phyloP scores from a whole-genome alignment of 148 eudicot genomes.

The Cornus suecica region DNA sequence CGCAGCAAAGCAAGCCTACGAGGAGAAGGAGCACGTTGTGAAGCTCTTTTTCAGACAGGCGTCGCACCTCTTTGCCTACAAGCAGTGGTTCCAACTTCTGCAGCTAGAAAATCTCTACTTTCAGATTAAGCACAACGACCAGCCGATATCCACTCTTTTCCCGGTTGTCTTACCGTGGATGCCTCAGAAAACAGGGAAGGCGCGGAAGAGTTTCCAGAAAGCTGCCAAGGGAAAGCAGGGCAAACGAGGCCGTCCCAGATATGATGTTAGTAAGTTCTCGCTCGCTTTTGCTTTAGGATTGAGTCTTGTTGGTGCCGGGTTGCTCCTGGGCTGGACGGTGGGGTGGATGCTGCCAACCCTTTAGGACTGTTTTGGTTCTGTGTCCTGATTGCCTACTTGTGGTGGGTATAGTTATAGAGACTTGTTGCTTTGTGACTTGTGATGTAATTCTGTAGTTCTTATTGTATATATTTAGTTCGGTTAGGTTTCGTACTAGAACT shows the following conservation, averaged over 20 bases:
- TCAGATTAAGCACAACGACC: slow-evolving; percentile 36
- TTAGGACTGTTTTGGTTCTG: neutral
- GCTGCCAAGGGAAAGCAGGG: slow-evolving; percentile 34
- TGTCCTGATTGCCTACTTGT: neutral
- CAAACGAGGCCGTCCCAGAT: slow-evolving; percentile 30
- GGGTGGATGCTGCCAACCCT: slow-evolving; percentile 59
- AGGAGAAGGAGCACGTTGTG: slow-evolving; percentile 68
- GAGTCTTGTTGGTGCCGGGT: slow-evolving; percentile 70
- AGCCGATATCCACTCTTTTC: slow-evolving; percentile 33
- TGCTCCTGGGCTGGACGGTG: slow-evolving; percentile 82
- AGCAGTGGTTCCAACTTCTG: slow-evolving; percentile 79
- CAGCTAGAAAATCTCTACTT: slow-evolving; percentile 61
- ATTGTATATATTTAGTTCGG: neutral
- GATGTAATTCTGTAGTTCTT: neutral
- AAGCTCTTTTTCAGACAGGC: slow-evolving; percentile 87
- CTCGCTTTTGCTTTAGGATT: slow-evolving; percentile 79
- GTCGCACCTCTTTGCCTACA: slow-evolving; percentile 80
- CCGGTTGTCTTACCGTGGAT: slow-evolving; percentile 45
- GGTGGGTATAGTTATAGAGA: neutral
- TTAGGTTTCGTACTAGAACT: slow-evolving; percentile 1
- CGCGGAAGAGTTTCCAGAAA: slow-evolving; percentile 33
- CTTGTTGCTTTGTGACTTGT: neutral
- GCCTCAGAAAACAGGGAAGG: slow-evolving; percentile 34
- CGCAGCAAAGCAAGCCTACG: slow-evolving; percentile 68
- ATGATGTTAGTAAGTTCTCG: slow-evolving; percentile 49